Evolutionary conservation across 305 asterid genomes (phyloP).

Genomic region (Rubia peregrina): DNA sequence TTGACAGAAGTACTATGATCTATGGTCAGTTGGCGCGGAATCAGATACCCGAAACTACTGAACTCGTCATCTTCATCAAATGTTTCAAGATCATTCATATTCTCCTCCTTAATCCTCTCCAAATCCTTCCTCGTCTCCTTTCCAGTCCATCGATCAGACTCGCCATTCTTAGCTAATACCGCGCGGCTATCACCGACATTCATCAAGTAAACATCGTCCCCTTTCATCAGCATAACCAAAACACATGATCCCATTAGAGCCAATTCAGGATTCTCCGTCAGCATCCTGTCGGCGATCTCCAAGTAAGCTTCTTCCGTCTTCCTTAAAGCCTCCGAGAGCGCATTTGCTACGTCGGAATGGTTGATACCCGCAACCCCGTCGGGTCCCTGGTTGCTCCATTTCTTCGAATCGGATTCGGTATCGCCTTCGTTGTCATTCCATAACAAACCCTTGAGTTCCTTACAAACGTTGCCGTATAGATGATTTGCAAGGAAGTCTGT

Average conservation of each 20-base stretch:
- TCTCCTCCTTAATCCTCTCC: slow-evolving; percentile 29
- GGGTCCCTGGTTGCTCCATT: slow-evolving; percentile 33
- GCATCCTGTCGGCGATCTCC: slow-evolving; percentile 74
- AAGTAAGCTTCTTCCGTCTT: slow-evolving; percentile 61
- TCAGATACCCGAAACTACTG: slow-evolving; percentile 34
- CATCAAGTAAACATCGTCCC: slow-evolving; percentile 71
- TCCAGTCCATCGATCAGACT: slow-evolving; percentile 29
- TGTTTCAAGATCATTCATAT: slow-evolving; percentile 25
- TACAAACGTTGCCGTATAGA: slow-evolving; percentile 60
- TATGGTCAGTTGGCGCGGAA: slow-evolving; percentile 61
- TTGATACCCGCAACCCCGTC: slow-evolving; percentile 32
- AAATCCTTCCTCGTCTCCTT: slow-evolving; percentile 28
- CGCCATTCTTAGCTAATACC: slow-evolving; percentile 49
- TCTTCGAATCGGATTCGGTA: slow-evolving; percentile 19
- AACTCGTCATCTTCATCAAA: slow-evolving; percentile 59
- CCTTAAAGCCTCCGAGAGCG: slow-evolving; percentile 61
- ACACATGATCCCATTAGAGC: slow-evolving; percentile 95
- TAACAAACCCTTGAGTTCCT: slow-evolving; percentile 58
- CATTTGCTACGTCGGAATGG: slow-evolving; percentile 52
- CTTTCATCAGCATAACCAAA: slow-evolving; percentile 79
- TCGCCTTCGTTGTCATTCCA: slow-evolving; percentile 40
- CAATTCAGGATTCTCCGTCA: slow-evolving; percentile 67
- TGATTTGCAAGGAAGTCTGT: slow-evolving; percentile 62
- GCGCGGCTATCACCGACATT: slow-evolving; percentile 91
- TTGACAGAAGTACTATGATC: slow-evolving; percentile 69